These are phyloP conservation scores for Capsaspora owczarzaki DNA, from an alignment of 78 protist species.

Conservation along the genomic window DNA sequence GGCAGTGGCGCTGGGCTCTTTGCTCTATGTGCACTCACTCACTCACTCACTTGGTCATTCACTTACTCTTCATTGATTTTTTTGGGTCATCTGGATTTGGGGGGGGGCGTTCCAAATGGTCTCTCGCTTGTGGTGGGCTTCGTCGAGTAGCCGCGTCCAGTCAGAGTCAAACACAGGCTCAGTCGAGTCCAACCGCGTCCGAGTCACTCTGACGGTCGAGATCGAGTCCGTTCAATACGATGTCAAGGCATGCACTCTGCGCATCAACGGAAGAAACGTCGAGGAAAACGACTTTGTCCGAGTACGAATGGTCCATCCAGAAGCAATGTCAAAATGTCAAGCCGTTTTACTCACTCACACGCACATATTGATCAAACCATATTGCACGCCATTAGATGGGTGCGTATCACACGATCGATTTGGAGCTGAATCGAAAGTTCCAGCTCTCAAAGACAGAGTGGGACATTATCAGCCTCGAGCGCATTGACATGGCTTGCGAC, in stretches of 20 bases:
- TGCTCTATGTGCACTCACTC: background rate
- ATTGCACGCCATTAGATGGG: slow-evolving; percentile 39
- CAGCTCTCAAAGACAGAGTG: slow-evolving; percentile 54
- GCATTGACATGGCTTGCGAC: slow-evolving; percentile 59
- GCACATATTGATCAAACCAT: background rate
- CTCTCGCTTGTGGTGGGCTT: no score
- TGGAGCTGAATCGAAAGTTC: slow-evolving; percentile 60
- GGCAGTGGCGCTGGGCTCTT: background rate
- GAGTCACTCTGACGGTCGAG: slow-evolving; percentile 39
- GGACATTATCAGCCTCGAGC: slow-evolving; percentile 64
- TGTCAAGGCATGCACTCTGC: slow-evolving; percentile 36
- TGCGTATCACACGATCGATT: slow-evolving; percentile 68
- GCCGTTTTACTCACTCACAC: background rate
- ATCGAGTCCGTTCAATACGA: slow-evolving; percentile 65
- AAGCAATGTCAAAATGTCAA: no score
- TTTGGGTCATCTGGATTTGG: no score
- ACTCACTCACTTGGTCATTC: background rate
- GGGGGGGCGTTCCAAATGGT: no score
- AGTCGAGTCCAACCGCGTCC: slow-evolving; percentile 36
- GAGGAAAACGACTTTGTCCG: slow-evolving; percentile 59
- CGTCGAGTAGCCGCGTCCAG: slow-evolving; percentile 26
- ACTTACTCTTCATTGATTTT: no score
- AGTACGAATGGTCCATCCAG: background rate
- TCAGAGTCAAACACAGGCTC: slow-evolving; percentile 67
- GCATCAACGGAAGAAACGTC: slow-evolving; percentile 53